Evolutionary conservation across 1,139 yeast species (phyloP), one percentile per base, ranked within the genome.

Genomic region (Lodderomyces oxycetoniae): DNA sequence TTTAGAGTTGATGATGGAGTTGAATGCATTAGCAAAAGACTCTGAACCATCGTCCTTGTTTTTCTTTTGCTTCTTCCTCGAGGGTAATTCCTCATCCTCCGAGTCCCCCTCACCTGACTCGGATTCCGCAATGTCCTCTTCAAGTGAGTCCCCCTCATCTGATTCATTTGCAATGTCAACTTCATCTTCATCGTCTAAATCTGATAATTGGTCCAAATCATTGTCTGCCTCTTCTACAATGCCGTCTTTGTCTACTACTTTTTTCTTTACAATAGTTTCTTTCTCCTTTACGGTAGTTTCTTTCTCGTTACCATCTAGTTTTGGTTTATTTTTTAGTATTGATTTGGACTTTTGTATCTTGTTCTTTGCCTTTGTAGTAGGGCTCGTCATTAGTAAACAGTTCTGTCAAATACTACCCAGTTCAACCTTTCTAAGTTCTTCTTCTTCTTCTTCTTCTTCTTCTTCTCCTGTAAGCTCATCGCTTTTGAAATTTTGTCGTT

Each of bases 1-100:
- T 51, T 79, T 82, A 2, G 97, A 86, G 6, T 84, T 84, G 34
- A 91, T 63, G 50, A 91, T 85, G 17, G 95, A 94, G 43, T 68
- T 76, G 53, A 91, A 77, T 1, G 98, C 97, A 38, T 61, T 71
- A 8, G 95, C 85, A 52, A 91, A 89, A 3, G 79, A 71, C 36
- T 67, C 78, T 1, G 88, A 74, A 10, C 88, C 93, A 52, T 79
- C 86, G 40, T 72, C 81, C 25, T 63, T 61, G 35, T 67, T 71
- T 46, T 71, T 69, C 54, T 70, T 74, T 54, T 72, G 75, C 42
- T 79, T 76, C 51, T 61, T 37, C 35, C 39, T 40, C 27, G 53
- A 56, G 13, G 80, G 79, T 16, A 67, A 52, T 14, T 62, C 65
- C 11, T 63, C 71, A 26, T 59, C 70, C 20, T 49, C 56, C 11